These are phyloP conservation scores for Aspergillus clavatus DNA, from an alignment of 2,329 filamentous ascomycete species.

Conservation along the genomic window DNA sequence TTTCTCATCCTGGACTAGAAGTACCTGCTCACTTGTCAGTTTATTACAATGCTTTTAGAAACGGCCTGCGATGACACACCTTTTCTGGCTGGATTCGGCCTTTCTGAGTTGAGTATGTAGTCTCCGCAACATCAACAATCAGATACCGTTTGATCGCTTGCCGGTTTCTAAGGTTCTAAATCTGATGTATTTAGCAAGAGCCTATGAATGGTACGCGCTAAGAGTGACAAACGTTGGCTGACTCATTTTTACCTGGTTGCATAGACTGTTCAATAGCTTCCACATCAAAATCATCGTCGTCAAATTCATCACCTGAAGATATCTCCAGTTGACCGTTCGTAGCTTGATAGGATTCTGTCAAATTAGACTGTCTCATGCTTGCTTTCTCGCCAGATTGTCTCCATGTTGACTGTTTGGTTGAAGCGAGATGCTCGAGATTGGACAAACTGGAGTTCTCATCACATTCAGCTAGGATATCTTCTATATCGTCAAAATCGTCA, in stretches of 20 bases:
- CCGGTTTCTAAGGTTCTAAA: conserved; percentile 61
- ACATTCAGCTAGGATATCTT: conserved; percentile 54
- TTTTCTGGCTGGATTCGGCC: conserved; percentile 64
- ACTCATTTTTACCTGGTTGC: conserved; percentile 62
- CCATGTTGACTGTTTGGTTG: conserved; percentile 15
- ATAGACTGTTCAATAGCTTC: conserved; percentile 58
- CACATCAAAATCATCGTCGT: conserved; percentile 60
- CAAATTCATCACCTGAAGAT: conserved; percentile 67
- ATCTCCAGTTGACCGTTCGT: conserved; percentile 26
- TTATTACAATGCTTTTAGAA: background rate
- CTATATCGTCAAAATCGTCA: conserved; percentile 61
- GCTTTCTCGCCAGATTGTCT: conserved; percentile 6
- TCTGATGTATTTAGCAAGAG: conserved; percentile 60
- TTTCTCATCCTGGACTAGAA: conserved; percentile 76
- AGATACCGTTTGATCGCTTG: conserved; percentile 81
- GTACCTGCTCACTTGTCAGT: conserved; percentile 51
- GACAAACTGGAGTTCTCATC: conserved; percentile 37
- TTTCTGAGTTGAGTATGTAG: conserved; percentile 60
- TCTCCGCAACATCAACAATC: conserved; percentile 67
- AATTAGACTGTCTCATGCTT: conserved; percentile 4
- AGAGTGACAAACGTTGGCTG: conserved; percentile 60
- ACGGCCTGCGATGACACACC: conserved; percentile 47
- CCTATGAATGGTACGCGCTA: conserved; percentile 27
- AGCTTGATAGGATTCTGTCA: background rate
- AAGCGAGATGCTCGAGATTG: conserved; percentile 10